A percentile compares a stretch with the other conserved stretches of the same genome.
Conservation (phyloP, 345 rosid species). For the Arabis alpina region DNA sequence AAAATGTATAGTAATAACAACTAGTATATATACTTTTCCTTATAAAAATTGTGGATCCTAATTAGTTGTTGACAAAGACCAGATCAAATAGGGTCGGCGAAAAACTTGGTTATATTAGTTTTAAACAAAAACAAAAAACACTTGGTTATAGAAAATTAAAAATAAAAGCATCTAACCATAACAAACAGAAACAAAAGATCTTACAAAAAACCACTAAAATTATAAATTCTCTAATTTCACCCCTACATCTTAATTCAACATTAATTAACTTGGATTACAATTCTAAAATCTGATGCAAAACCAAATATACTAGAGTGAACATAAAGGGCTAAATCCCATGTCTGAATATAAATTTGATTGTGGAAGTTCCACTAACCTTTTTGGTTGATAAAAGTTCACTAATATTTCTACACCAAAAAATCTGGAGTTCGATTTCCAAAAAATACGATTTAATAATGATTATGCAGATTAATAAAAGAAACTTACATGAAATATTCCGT, state of each 20-base stretch:
- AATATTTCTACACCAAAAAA: too few relatives aligned
- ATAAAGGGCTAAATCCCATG: neutral
- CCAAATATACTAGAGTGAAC: neutral
- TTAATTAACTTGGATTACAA: neutral
- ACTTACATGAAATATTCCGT: too few relatives aligned
- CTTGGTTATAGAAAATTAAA: slow-evolving; percentile 17
- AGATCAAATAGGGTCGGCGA: slow-evolving; percentile 32
- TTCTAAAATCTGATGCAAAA: neutral
- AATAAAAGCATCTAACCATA: neutral
- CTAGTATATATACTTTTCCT: slow-evolving; percentile 27
- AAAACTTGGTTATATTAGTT: slow-evolving; percentile 16
- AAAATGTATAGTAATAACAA: slow-evolving; percentile 3
- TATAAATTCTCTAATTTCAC: neutral
- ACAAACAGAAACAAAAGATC: neutral
- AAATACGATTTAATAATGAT: too few relatives aligned
- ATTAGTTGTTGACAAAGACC: slow-evolving; percentile 36
- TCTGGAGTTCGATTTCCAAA: too few relatives aligned
- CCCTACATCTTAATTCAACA: neutral
- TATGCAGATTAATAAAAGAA: too few relatives aligned
- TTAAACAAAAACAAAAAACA: neutral
- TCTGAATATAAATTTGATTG: neutral
- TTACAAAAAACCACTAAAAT: neutral
- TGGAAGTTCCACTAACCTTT: too few relatives aligned
- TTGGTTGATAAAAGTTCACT: too few relatives aligned
- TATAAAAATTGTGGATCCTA: slow-evolving; percentile 20